Evolutionary conservation across 2,329 filamentous ascomycete species (phyloP).

Genomic region (Hypoxylon sp.): DNA sequence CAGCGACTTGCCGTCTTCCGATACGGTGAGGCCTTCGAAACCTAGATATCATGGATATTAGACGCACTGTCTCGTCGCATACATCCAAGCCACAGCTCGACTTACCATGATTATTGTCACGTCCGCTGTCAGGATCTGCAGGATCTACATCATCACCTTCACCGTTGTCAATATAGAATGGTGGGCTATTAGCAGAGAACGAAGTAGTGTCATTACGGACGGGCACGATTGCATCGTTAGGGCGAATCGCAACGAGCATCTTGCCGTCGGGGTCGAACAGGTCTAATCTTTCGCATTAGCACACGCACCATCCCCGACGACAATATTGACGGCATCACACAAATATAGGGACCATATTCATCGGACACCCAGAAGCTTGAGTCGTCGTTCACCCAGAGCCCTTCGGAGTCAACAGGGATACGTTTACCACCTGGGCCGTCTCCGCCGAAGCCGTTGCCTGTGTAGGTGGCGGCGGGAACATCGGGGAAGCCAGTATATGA

Average conservation of each 20-base stretch:
- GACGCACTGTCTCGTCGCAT: background rate
- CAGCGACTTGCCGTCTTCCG: conserved; percentile 72
- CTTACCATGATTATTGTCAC: conserved; percentile 76
- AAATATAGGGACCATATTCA: conserved; percentile 80
- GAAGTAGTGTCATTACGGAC: conserved; percentile 71
- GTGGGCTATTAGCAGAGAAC: conserved; percentile 76
- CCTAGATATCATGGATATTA: conserved; percentile 52
- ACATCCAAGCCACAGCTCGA: background rate
- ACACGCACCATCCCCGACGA: background rate
- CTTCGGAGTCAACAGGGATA: conserved; percentile 76
- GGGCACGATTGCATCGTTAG: conserved; percentile 75
- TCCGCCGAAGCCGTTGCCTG: conserved; percentile 77
- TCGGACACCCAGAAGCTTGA: conserved; percentile 78
- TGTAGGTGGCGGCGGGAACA: conserved; percentile 74
- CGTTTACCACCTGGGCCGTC: conserved; percentile 70
- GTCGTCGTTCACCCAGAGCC: conserved; percentile 71
- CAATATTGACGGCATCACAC: conserved; percentile 53
- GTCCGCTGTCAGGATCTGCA: conserved; percentile 71
- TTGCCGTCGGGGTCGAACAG: conserved; percentile 68
- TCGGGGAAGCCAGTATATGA: conserved; percentile 71
- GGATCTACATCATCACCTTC: conserved; percentile 63
- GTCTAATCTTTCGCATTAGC: conserved; percentile 41
- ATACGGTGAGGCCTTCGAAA: conserved; percentile 78
- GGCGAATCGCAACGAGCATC: conserved; percentile 75
- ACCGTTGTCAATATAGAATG: conserved; percentile 67